Evolutionary conservation across 768 basidiomycete species (phyloP), one percentile per base, ranked within the genome.

Genomic region (Punctularia strigosozonata): DNA sequence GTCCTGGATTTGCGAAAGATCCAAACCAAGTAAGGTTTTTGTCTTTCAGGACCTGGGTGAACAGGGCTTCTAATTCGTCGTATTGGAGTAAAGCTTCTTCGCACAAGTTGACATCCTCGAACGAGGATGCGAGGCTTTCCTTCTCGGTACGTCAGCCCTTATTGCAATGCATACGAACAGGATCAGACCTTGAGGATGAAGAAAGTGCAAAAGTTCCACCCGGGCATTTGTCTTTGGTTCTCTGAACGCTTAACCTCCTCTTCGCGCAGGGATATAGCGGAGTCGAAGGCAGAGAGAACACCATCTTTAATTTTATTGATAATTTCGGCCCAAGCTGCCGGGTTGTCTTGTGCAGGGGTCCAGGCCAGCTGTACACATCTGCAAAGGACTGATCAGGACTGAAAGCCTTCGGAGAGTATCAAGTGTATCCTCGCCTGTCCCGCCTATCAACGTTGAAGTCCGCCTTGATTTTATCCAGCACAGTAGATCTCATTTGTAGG

Each of bases 201-300:
- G 64, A 92, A 98, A 0, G 85, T 91, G 56, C 91, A 92, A 54
- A 95, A 99, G 53, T 95, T 95, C 95, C 95, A 99, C 6, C 95
- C 94, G 1, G 90, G 89, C 76, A 91, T 85, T 49, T 82, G 73
- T 40, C 87, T 71, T 57, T 97, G 88, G 35, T 76, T 71, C 52
- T 99, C 94, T 1, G 86, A 88, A 25, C 88, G 75, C 49, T 71
- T 80, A 3, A 97, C 82, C 44, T 95, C 91, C 32, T 98, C 95
- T 51, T 92, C 88, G 13, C 89, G 71, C 42, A 77, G 76, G 7
- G 69, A 60, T 28, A 98, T 68, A 2, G 83, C 78, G 14, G 66
- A 58, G 50, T 97, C 89, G 47, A 98, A 91, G 1, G 90, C 80
- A 32, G 67, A 66, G n/a, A 94, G 57, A 7, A 98, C 50, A 3